Conservation (phyloP, 2,329 filamentous ascomycete genomes). For the Paecilomyces sp. region DNA sequence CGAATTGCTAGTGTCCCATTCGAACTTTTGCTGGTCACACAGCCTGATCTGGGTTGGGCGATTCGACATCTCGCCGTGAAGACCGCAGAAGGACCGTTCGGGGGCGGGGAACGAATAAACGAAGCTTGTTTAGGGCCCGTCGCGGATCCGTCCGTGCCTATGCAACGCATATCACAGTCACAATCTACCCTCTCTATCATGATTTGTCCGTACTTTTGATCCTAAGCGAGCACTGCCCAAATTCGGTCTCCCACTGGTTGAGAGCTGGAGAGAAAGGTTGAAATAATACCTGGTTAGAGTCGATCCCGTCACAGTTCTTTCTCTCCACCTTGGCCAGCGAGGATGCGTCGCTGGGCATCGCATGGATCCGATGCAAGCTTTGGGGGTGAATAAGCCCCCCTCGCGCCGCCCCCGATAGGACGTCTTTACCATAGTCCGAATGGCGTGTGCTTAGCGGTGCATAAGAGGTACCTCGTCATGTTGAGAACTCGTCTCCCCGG, state of each 20-base stretch:
- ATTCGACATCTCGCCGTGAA: neutral
- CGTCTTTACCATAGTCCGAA: neutral
- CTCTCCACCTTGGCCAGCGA: neutral
- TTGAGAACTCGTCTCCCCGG: neutral
- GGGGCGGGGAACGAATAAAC: neutral
- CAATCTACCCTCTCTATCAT: conserved; percentile 14
- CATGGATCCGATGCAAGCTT: neutral
- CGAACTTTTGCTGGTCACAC: neutral
- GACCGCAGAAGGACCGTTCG: neutral
- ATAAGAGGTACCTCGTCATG: neutral
- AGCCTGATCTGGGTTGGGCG: neutral
- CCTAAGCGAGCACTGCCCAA: neutral
- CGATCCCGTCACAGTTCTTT: neutral
- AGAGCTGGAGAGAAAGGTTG: neutral
- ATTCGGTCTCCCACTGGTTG: neutral
- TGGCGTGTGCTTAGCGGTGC: neutral
- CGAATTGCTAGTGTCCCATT: neutral
- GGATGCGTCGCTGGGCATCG: neutral
- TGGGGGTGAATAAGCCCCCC: neutral
- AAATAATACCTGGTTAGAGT: neutral
- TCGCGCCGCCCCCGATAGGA: neutral
- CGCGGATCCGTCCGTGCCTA: conserved; percentile 7
- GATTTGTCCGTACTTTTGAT: neutral
- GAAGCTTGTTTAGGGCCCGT: conserved; percentile 5
- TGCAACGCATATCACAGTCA: conserved; percentile 28